phyloP scores from a whole-genome alignment of 495 filamentous ascomycete species.

The Neurospora tetrasperma region DNA sequence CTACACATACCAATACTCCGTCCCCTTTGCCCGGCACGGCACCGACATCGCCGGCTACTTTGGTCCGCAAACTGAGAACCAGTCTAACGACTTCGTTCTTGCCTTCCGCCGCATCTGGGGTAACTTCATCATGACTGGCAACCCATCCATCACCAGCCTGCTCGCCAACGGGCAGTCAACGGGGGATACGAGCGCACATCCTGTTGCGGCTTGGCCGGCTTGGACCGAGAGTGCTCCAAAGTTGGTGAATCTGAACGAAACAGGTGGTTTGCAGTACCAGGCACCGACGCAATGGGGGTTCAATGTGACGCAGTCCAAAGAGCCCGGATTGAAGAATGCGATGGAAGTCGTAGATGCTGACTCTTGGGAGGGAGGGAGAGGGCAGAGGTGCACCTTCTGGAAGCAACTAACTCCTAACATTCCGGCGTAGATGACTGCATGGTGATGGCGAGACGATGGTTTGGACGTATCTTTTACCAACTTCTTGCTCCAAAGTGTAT shows the following conservation, averaged over 20 bases:
- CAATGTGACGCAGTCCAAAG: constrained; percentile 22
- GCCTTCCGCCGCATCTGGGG: constrained; percentile 37
- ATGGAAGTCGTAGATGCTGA: constrained; percentile 40
- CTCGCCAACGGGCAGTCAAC: constrained; percentile 30
- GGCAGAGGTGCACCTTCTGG: constrained; percentile 47
- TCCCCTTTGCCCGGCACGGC: constrained; percentile 47
- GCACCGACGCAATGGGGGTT: constrained; percentile 16
- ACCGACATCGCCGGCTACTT: constrained; percentile 45
- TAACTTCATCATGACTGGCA: constrained; percentile 44
- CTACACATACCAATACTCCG: constrained; percentile 55
- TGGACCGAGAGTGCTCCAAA: constrained; percentile 27
- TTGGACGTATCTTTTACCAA: neutral
- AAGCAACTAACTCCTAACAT: constrained; percentile 30
- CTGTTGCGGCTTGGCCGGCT: constrained; percentile 23
- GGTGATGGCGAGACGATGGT: no score
- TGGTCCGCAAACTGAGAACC: constrained; percentile 22
- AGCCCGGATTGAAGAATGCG: constrained; percentile 35
- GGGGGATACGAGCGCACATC: constrained; percentile 16
- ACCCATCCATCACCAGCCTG: constrained; percentile 39
- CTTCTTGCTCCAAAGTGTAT: neutral
- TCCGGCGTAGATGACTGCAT: constrained; percentile 19
- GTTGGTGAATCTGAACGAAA: constrained; percentile 45
- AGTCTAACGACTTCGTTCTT: constrained; percentile 17
- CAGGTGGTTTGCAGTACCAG: constrained; percentile 32
- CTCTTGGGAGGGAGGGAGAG: constrained; percentile 49